Evolutionary conservation across 768 basidiomycete genomes (phyloP).

Genomic region (Piloderma croceum): DNA sequence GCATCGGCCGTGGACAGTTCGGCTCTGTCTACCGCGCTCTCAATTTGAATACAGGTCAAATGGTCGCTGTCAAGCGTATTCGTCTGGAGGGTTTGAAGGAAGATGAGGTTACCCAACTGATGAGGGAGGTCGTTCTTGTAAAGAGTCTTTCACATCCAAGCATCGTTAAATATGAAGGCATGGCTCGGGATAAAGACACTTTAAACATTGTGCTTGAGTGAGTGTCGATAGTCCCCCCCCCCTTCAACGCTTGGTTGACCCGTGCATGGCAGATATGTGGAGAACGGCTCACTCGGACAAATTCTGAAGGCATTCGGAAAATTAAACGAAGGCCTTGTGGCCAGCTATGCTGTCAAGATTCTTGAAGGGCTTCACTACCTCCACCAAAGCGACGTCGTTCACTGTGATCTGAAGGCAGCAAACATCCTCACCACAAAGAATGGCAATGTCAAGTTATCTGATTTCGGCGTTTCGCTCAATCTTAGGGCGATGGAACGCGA

Average conservation of each 20-base stretch:
- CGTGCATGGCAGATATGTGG: conserved; percentile 65
- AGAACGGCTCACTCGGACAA: conserved; percentile 92
- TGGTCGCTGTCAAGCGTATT: conserved; percentile 99
- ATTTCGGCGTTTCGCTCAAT: conserved; percentile 97
- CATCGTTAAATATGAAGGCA: conserved; percentile 97
- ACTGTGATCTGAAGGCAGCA: conserved; percentile 97
- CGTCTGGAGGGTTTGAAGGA: conserved; percentile 85
- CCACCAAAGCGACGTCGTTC: conserved; percentile 84
- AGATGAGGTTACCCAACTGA: conserved; percentile 83
- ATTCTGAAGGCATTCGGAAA: conserved; percentile 92
- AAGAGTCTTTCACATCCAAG: conserved; percentile 89
- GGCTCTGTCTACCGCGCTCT: conserved; percentile 93
- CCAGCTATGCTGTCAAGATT: conserved; percentile 93
- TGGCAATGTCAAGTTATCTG: conserved; percentile 94
- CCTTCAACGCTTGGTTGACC: conserved; percentile 13
- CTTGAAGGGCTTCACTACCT: conserved; percentile 93
- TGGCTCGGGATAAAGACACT: conserved; percentile 83
- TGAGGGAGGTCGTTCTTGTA: conserved; percentile 91
- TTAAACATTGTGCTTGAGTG: conserved; percentile 94
- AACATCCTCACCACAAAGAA: conserved; percentile 99
- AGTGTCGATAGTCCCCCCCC: conserved; percentile 28
- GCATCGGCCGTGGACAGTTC: conserved; percentile 95
- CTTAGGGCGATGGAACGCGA: conserved; percentile 85
- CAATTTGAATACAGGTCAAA: conserved; percentile 90
- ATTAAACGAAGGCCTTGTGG: conserved; percentile 86